Percentiles rank a stretch among this genome's conserved stretches.
phyloP scores from a whole-genome alignment of 495 filamentous ascomycete species.

The Glarea lozoyensis region DNA sequence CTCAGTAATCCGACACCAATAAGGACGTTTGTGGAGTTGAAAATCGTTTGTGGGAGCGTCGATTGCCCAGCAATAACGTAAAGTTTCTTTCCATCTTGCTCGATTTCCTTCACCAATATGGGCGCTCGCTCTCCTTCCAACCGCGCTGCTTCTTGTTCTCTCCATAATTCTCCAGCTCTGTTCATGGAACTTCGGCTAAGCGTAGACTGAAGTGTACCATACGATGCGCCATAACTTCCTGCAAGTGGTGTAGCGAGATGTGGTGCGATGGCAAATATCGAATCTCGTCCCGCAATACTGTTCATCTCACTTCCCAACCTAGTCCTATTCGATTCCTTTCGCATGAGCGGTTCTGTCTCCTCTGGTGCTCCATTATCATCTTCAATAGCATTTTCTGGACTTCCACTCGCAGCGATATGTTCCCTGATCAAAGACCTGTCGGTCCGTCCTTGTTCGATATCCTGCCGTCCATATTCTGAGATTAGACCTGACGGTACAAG shows the following conservation, averaged over 20 bases:
- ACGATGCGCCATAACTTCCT: slow-evolving; percentile 64
- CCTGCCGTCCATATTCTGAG: slow-evolving; percentile 26
- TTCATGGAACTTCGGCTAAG: slow-evolving; percentile 60
- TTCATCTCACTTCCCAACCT: slow-evolving; percentile 23
- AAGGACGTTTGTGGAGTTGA: slow-evolving; percentile 93
- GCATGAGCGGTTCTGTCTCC: slow-evolving; percentile 16
- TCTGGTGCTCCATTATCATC: slow-evolving; percentile 15
- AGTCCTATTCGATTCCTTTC: slow-evolving; percentile 32
- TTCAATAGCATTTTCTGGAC: slow-evolving; percentile 15
- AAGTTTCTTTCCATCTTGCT: slow-evolving; percentile 80
- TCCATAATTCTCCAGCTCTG: slow-evolving; percentile 63
- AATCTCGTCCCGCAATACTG: slow-evolving; percentile 23
- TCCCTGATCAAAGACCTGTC: slow-evolving; percentile 37
- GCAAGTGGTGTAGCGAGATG: slow-evolving; percentile 55
- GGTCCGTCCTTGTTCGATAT: slow-evolving; percentile 26
- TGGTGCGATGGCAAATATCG: slow-evolving; percentile 52
- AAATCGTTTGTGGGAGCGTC: slow-evolving; percentile 88
- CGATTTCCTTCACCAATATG: slow-evolving; percentile 75
- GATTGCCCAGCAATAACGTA: slow-evolving; percentile 82
- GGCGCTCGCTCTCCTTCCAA: slow-evolving; percentile 63
- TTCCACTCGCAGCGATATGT: slow-evolving; percentile 27
- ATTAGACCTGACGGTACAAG: slow-evolving; percentile 15
- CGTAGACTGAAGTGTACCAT: slow-evolving; percentile 65
- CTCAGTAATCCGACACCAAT: slow-evolving; percentile 87
- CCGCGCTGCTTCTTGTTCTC: slow-evolving; percentile 53